Evolutionary conservation across 1,284 basidiomycete genomes (phyloP), one percentile per base, ranked within the genome.

Genomic region (Cutaneotrichosporon cavernicola): DNA sequence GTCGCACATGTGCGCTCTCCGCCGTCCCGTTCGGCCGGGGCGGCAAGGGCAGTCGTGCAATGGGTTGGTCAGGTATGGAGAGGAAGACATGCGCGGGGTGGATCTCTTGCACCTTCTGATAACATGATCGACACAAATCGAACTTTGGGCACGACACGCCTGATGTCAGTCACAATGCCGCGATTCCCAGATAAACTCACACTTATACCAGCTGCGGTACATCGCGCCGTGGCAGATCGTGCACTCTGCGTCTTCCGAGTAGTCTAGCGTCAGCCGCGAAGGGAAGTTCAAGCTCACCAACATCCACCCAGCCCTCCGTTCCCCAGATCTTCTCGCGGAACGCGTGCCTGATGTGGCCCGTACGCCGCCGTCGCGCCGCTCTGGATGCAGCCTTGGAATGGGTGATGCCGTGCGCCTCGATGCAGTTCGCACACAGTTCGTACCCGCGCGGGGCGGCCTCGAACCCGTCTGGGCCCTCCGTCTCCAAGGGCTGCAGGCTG

Each of bases 61-160:
- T 46, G 2, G 63, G 57, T 49, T 67, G 69, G 70, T 91, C 89
- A n/a, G 88, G 88, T 2, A 93, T 84, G 4, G 86, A 84, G 11
- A 94, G 81, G 83, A 95, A 95, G 0, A 89, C 87, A 74, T 96
- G 91, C 0, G 86, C 85, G 6, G 92, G 92, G 73, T 96, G 92
- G 22, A 94, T 86, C 71, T 93, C 91, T 70, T 94, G 90, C 8
- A 93, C 91, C 82, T 74, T 70, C 57, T 70, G 72, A 66, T 73
- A 73, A 61, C 91, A 94, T 2, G 88, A 88, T 55, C 86, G 84
- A 76, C 92, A 95, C 22, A 95, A 80, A 70, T 89, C 87, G 74
- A 92, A 89, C 66, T 89, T 88, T 56, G 84, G 76, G 76, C 92
- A 95, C 10, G 88, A 89, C 14, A 87, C 86, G 67, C 81, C 80